Conservation (phyloP, 2,329 filamentous ascomycete species). For the Chaetomium globosum region DNA sequence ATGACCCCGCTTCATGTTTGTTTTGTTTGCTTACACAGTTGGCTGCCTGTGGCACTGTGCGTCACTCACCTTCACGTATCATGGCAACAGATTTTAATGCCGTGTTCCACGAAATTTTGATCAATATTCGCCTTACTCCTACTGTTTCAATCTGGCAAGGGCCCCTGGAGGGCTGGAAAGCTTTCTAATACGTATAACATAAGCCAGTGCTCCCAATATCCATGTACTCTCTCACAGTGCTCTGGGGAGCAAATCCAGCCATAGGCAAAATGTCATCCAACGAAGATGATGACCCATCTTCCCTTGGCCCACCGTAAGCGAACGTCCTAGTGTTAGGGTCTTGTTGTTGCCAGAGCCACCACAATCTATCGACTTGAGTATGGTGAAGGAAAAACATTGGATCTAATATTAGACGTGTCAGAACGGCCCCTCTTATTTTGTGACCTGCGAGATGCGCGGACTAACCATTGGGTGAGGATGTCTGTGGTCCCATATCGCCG, state of each 20-base stretch:
- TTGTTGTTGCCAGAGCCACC: conserved; percentile 7
- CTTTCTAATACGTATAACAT: neutral
- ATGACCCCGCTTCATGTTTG: neutral
- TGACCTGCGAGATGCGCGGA: neutral
- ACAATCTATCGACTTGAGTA: neutral
- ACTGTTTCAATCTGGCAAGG: neutral
- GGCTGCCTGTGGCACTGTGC: too few relatives aligned
- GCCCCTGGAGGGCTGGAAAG: neutral
- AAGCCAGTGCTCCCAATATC: neutral
- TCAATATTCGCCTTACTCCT: too few relatives aligned
- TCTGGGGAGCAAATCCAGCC: neutral
- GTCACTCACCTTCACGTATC: too few relatives aligned
- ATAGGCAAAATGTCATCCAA: neutral
- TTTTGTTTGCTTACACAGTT: too few relatives aligned
- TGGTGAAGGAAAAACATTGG: conserved; percentile 3
- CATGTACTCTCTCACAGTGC: conserved; percentile 3
- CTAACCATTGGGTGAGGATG: conserved; percentile 5
- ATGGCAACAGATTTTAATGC: too few relatives aligned
- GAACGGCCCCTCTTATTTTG: neutral
- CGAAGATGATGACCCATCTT: neutral
- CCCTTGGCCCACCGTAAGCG: neutral
- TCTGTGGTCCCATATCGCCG: neutral
- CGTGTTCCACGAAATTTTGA: too few relatives aligned
- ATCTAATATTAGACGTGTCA: neutral
- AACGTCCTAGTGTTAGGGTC: neutral